A percentile compares a stretch with the other conserved stretches of the same genome.
Conservation (phyloP, 208 protist species). For the Angomonas ambiguus region DNA sequence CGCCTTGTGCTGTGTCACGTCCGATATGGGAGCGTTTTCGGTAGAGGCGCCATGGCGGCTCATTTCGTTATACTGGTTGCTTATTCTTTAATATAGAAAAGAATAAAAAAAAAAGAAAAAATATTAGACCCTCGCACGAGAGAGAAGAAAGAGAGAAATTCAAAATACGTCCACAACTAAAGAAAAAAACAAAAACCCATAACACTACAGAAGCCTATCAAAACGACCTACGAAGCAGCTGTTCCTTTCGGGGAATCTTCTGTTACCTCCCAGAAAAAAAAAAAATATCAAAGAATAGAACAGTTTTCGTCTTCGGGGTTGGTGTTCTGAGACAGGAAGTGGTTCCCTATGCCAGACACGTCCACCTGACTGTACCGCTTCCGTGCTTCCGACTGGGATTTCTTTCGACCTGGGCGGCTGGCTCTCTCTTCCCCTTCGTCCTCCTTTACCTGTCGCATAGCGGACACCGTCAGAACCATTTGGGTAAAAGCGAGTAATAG, state of each 20-base stretch:
- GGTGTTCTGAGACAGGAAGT: neutral
- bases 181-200: neutral
- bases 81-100: neutral
- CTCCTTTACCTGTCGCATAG: neutral
- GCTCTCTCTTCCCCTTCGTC: neutral
- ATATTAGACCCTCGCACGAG: neutral
- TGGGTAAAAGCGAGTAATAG: neutral
- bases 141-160: conserved; percentile 12
- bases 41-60: neutral
- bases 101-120: conserved; percentile 5
- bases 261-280: too few relatives aligned
- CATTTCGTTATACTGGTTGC: too few relatives aligned
- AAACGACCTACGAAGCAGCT: neutral
- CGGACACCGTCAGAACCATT: neutral
- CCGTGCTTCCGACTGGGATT: neutral
- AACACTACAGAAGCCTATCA: neutral
- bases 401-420: neutral
- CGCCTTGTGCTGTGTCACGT: conserved; percentile 82
- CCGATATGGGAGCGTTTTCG: conserved; percentile 31
- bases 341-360: neutral
- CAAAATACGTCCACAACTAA: neutral
- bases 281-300: neutral
- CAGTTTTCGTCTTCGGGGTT: neutral
- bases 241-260: too few relatives aligned
- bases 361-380: conserved; percentile 2